Base-by-base conservation (phyloP, 2,329 filamentous ascomycete genomes). In the Arthrobotrys entomopaga region DNA sequence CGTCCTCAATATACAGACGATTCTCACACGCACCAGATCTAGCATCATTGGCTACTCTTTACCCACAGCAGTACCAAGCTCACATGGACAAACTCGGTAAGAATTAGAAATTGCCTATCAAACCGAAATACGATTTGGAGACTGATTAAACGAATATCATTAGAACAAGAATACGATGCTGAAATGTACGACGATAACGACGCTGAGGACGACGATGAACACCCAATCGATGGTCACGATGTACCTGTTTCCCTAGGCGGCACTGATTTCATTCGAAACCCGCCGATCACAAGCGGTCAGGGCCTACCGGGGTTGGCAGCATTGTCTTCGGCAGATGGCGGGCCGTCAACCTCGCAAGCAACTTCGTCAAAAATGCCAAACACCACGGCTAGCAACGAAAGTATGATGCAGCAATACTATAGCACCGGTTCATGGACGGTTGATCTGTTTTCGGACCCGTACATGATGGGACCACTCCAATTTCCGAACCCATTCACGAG, bases 61-160 rank as follows among this genome's bases (percentile, higher is more conserved):
- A 73, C 57, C 70, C 70, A 10, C 63, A 67, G 16, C 70, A 67
- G 42, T 75, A 75, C 34, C 70, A 75, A 50, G 70, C 70, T 19
- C 70, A 75, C 43, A 75, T 75, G 70, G 70, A 75, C 48, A 75
- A 75, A 34, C 59, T 75, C 48, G 70, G 70, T 75, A 69, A 43
- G 70, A 48, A 54, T 22, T 6, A 8, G 13, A 11, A 6, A 22
- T 11, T 16, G 46, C 16, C 20, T 43, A 16, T 10, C 29, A 34
- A 34, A 34, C 2, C 5, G 6, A 34, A 34, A 34, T 7, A 7
- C 7, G 6, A 34, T 34, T 34, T 10, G 29, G 6, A 34, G 6
- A n/a, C 19, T 54, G 19, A 13, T 26, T 59, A 6, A 60, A 34
- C 29, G 13, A 54, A 1, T 11, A 16, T 46, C 46, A 57, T n/a